A percentile compares a stretch with the other conserved stretches of the same genome.
Evolutionary conservation across 176 grass and related monocot species (phyloP).

Genomic region (Tillandsia fasciculata): DNA sequence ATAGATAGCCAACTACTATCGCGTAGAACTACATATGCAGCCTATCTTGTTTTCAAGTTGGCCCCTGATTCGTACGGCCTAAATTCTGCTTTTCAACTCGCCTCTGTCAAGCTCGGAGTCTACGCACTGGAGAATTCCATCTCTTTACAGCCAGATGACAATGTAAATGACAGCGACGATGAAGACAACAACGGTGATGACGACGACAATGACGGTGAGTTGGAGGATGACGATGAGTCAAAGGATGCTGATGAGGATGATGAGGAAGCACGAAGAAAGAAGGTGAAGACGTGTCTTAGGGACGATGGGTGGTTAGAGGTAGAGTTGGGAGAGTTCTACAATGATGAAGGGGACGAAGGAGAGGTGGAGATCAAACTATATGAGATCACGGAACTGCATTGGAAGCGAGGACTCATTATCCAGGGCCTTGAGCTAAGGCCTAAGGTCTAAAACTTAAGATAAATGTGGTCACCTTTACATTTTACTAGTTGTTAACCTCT

Average conservation of each 20-base stretch:
- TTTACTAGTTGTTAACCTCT: no score
- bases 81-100: conserved; percentile 6
- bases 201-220: no score
- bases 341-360: conserved; percentile 16
- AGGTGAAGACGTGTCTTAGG: not conserved
- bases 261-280: not conserved
- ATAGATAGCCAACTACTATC: conserved; percentile 23
- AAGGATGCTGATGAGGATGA: not conserved
- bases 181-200: no score
- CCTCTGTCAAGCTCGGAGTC: conserved; percentile 2
- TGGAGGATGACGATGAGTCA: not conserved
- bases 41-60: conserved; percentile 25
- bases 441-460: conserved; percentile 2
- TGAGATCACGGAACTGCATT: conserved; percentile 22
- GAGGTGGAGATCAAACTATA: conserved; percentile 26
- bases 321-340: conserved; percentile 31
- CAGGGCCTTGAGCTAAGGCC: conserved; percentile 29
- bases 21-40: conserved; percentile 16
- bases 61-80: conserved; percentile 9
- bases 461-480: not conserved
- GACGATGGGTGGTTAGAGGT: conserved; percentile 36
- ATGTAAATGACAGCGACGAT: no score
- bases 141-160: not conserved
- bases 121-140: not conserved
- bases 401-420: conserved; percentile 23